Conservation (phyloP, 768 basidiomycete species). For the Mrakia gelida region DNA sequence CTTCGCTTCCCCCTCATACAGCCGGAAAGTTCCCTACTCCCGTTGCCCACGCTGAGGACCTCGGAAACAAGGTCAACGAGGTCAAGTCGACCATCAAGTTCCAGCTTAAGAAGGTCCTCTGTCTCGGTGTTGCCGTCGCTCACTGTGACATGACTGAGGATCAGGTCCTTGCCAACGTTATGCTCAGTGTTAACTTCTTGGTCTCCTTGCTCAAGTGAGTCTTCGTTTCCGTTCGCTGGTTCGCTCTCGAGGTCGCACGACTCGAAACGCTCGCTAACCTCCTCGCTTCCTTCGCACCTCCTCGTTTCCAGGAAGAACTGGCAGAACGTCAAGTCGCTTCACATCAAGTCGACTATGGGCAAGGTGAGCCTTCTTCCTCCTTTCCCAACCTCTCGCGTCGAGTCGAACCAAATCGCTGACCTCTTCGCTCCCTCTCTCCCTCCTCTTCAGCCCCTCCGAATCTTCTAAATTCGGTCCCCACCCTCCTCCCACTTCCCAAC, state of each 20-base stretch:
- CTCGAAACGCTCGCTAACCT: not conserved
- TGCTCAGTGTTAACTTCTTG: conserved; percentile 98
- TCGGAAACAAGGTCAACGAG: conserved; percentile 82
- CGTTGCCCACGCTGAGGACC: conserved; percentile 85
- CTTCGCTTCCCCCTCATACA: conserved; percentile 39
- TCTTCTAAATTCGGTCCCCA: conserved; percentile 25
- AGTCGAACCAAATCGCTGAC: not conserved
- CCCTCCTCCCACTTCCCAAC: not conserved
- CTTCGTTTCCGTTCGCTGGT: not conserved
- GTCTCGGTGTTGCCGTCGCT: conserved; percentile 97
- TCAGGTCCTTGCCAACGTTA: conserved; percentile 93
- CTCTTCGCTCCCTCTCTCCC: not conserved
- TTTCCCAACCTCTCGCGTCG: not conserved
- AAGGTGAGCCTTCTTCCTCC: conserved; percentile 49
- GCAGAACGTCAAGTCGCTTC: conserved; percentile 98
- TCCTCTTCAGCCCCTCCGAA: conserved; percentile 27
- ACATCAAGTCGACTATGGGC: conserved; percentile 99
- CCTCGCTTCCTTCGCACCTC: not conserved
- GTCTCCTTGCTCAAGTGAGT: conserved; percentile 80
- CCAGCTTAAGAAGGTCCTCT: conserved; percentile 99
- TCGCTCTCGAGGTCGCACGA: not conserved
- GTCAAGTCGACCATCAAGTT: conserved; percentile 99
- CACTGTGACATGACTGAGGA: conserved; percentile 97
- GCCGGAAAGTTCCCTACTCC: conserved; percentile 99
- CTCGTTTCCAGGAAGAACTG: conserved; percentile 64